A percentile compares a stretch with the other conserved stretches of the same genome.
Evolutionary conservation across 1,139 yeast genomes (phyloP).

Genomic region (Yamadazyma epiphylla): DNA sequence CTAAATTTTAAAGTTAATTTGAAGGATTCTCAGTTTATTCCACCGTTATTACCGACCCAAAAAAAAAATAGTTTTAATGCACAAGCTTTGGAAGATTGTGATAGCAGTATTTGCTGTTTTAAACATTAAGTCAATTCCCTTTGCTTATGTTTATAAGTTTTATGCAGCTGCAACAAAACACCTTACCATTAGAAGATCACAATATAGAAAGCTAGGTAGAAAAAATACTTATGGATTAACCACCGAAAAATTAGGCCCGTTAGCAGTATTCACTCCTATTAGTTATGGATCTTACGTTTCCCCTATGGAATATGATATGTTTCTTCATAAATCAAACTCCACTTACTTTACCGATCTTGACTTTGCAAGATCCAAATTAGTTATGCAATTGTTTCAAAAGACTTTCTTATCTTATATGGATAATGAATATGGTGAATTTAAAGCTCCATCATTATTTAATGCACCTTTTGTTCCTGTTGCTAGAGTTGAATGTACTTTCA

Average conservation of each 20-base stretch:
- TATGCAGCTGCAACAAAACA: slow-evolving; percentile 42
- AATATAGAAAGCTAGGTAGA: slow-evolving; percentile 19
- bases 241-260: slow-evolving; percentile 13
- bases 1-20: no score
- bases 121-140: slow-evolving; percentile 57
- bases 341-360: slow-evolving; percentile 86
- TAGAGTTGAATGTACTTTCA: slow-evolving; percentile 62
- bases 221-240: slow-evolving; percentile 32
- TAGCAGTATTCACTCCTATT: slow-evolving; percentile 43
- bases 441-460: slow-evolving; percentile 17
- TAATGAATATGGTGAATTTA: slow-evolving; percentile 36
- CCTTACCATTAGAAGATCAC: slow-evolving; percentile 32
- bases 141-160: slow-evolving; percentile 64
- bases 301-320: slow-evolving; percentile 79
- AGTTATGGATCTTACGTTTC: slow-evolving; percentile 58
- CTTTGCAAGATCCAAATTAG: slow-evolving; percentile 64
- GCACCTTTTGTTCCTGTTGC: slow-evolving; percentile 80
- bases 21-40: no score
- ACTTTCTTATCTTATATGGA: slow-evolving; percentile 39
- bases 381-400: slow-evolving; percentile 53
- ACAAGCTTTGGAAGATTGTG: neutral
- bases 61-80: no score
- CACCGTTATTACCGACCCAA: no score
- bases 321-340: slow-evolving; percentile 81
- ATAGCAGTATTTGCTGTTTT: slow-evolving; percentile 8